Percentiles rank a stretch among this genome's conserved stretches.
phyloP scores from a whole-genome alignment of 495 filamentous ascomycete genomes.

The Neurospora sp. region DNA sequence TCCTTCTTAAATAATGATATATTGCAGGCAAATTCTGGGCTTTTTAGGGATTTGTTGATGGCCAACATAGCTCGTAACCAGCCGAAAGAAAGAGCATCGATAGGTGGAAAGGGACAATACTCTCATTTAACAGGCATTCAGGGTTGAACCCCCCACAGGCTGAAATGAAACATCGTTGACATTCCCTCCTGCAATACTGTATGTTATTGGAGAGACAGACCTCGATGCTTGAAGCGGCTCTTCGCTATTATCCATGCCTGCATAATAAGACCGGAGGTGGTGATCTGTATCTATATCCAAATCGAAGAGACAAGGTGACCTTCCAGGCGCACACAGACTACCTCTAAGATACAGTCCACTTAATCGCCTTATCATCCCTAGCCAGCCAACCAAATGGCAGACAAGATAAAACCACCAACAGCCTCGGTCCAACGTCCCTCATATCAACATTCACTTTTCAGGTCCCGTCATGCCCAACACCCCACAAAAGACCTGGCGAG shows the following conservation, averaged over 20 bases:
- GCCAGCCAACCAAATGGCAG: neutral
- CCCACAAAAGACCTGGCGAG: neutral
- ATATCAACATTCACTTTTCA: neutral
- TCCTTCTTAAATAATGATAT: neutral
- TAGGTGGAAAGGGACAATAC: neutral
- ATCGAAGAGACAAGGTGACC: neutral
- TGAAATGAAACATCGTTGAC: neutral
- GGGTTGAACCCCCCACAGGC: neutral
- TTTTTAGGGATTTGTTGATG: neutral
- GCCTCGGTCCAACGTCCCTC: neutral
- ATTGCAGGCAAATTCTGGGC: neutral
- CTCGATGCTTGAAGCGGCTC: neutral
- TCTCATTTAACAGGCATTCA: neutral
- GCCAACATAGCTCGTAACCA: neutral
- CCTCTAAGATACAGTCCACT: neutral
- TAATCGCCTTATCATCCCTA: neutral
- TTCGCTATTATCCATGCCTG: neutral
- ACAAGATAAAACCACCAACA: neutral
- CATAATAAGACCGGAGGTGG: neutral
- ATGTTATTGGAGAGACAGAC: neutral
- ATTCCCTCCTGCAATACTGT: neutral
- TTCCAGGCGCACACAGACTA: neutral
- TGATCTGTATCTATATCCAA: neutral
- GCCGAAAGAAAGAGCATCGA: neutral
- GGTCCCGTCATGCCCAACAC: neutral